phyloP scores from a whole-genome alignment of 2,329 filamentous ascomycete species.

The Colletotrichum tabaci region DNA sequence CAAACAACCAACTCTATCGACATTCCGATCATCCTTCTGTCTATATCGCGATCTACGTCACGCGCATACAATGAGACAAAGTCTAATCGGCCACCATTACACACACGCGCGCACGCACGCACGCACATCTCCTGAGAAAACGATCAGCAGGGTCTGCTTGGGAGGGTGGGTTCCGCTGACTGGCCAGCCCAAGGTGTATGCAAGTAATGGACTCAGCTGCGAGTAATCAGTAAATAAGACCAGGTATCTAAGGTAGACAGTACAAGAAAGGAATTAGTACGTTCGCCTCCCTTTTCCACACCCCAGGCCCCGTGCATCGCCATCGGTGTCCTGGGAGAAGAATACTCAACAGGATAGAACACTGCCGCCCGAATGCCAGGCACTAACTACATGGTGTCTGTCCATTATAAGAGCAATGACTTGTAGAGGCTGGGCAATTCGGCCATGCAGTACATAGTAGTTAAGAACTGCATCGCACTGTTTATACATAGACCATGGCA shows the following conservation, averaged over 20 bases:
- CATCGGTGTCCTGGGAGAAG: too few relatives aligned
- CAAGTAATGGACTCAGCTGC: neutral
- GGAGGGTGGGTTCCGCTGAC: neutral
- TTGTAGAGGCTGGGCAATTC: too few relatives aligned
- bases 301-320: too few relatives aligned
- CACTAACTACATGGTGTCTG: too few relatives aligned
- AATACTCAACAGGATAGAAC: too few relatives aligned
- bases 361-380: too few relatives aligned
- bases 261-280: too few relatives aligned
- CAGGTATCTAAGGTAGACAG: too few relatives aligned
- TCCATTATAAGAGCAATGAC: too few relatives aligned
- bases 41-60: neutral
- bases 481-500: neutral
- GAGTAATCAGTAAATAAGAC: neutral
- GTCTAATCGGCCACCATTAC: neutral
- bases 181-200: neutral
- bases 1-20: slow-evolving; percentile 6
- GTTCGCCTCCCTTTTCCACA: too few relatives aligned
- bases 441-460: too few relatives aligned
- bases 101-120: neutral
- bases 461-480: neutral
- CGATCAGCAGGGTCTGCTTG: neutral
- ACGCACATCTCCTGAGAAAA: neutral
- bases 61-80: neutral
- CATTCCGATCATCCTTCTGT: neutral